Evolutionary conservation across 345 rosid species (phyloP).

Genomic region (Passiflora organensis): DNA sequence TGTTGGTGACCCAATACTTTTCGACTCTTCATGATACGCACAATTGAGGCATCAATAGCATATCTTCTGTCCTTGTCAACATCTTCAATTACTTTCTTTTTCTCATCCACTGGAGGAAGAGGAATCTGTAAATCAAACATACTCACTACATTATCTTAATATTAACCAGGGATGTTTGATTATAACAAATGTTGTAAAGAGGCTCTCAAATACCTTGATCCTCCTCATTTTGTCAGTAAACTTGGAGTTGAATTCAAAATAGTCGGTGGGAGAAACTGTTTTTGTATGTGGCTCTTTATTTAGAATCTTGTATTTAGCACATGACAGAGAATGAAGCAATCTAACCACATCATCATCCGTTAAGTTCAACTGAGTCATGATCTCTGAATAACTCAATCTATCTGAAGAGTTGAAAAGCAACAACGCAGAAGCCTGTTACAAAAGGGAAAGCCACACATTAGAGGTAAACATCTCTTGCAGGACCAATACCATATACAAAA

Average conservation of each 20-base stretch:
- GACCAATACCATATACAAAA: too few relatives aligned
- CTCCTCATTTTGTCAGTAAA: conserved; percentile 39
- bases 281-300: conserved; percentile 33
- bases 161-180: neutral
- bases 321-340: conserved; percentile 41
- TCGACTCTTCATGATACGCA: conserved; percentile 48
- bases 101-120: conserved; percentile 35
- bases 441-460: neutral
- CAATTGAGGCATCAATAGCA: conserved; percentile 40
- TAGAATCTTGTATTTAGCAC: conserved; percentile 38
- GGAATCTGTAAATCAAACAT: conserved; percentile 29
- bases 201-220: conserved; percentile 31
- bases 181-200: neutral
- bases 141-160: neutral
- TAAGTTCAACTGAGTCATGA: conserved; percentile 32
- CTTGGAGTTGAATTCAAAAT: conserved; percentile 33
- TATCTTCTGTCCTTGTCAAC: conserved; percentile 34
- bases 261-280: conserved; percentile 31
- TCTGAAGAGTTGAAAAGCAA: conserved; percentile 37
- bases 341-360: conserved; percentile 30
- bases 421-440: conserved; percentile 33
- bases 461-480: too few relatives aligned
- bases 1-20: conserved; percentile 40
- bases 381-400: conserved; percentile 35
- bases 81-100: conserved; percentile 35